These are phyloP conservation scores for Linum trigynum DNA, from an alignment of 345 rosid genomes.

Conservation along the genomic window DNA sequence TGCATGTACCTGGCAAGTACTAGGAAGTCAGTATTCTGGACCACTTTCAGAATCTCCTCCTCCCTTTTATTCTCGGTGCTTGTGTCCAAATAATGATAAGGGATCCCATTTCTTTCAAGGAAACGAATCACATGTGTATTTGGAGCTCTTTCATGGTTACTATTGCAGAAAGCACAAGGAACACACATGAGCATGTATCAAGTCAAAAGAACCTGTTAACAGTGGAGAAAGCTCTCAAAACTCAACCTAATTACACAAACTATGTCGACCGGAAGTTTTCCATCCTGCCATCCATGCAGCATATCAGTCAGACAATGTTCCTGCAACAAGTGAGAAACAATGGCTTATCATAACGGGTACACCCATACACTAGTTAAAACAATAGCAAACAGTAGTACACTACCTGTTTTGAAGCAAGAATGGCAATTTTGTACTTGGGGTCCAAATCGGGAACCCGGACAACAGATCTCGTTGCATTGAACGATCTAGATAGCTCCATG, in stretches of 20 bases:
- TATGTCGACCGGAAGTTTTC: conserved; percentile 78
- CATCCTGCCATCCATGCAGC: conserved; percentile 85
- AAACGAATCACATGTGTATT: conserved; percentile 75
- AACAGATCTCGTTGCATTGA: conserved; percentile 51
- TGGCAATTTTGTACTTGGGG: conserved; percentile 77
- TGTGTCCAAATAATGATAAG: conserved; percentile 63
- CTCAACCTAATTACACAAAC: conserved; percentile 79
- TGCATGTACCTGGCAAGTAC: conserved; percentile 99
- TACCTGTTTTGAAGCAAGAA: conserved; percentile 88
- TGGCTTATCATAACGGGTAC: not conserved
- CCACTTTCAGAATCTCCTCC: conserved; percentile 67
- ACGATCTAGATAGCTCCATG: conserved; percentile 43
- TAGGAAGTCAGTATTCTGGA: conserved; percentile 72
- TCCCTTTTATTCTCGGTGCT: conserved; percentile 55
- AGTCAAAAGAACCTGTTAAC: not conserved
- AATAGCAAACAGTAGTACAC: not conserved
- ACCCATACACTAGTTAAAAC: not conserved
- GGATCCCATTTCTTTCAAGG: conserved; percentile 78
- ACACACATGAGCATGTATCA: conserved; percentile 8
- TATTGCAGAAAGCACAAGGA: conserved; percentile 23
- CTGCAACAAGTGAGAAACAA: conserved; percentile 29
- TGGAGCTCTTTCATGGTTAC: conserved; percentile 84
- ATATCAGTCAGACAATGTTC: conserved; percentile 87
- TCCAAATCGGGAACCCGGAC: conserved; percentile 74
- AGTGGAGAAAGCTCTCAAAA: not conserved